These are phyloP conservation scores for Rosa lucieae DNA, from an alignment of 306 rosid species.

Conservation along the genomic window DNA sequence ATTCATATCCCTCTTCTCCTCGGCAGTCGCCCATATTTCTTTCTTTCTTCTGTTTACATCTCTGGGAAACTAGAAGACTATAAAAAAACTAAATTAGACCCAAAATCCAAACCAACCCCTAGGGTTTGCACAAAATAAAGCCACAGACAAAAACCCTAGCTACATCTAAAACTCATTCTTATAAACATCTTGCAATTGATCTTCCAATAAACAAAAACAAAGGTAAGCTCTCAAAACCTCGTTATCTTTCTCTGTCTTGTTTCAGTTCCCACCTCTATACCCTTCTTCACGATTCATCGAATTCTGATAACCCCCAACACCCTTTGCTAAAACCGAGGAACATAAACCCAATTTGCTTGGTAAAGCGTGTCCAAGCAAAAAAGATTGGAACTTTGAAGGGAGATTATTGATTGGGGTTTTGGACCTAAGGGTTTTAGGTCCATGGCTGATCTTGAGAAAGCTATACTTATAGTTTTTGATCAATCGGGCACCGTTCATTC, in stretches of 20 bases:
- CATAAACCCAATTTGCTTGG: slow-evolving; percentile 11
- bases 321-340: slow-evolving; percentile 16
- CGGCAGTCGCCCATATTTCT: not conserved
- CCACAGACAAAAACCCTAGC: slow-evolving; percentile 23
- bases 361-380: slow-evolving; percentile 19
- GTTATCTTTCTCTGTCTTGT: slow-evolving; percentile 7
- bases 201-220: not conserved
- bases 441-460: slow-evolving; percentile 94
- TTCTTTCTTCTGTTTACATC: not conserved
- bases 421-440: slow-evolving; percentile 21
- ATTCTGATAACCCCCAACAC: slow-evolving; percentile 2
- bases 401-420: slow-evolving; percentile 29
- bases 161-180: slow-evolving; percentile 20
- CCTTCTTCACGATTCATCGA: slow-evolving; percentile 3
- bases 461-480: slow-evolving; percentile 77
- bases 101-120: slow-evolving; percentile 8
- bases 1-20: not conserved
- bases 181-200: slow-evolving; percentile 33
- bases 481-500: slow-evolving; percentile 66
- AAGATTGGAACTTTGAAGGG: slow-evolving; percentile 26
- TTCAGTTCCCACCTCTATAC: not conserved
- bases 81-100: slow-evolving; percentile 23
- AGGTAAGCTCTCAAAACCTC: slow-evolving; percentile 40
- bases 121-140: slow-evolving; percentile 17
- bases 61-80: not conserved